phyloP scores from a whole-genome alignment of 768 basidiomycete species.

The Russula lepida region DNA sequence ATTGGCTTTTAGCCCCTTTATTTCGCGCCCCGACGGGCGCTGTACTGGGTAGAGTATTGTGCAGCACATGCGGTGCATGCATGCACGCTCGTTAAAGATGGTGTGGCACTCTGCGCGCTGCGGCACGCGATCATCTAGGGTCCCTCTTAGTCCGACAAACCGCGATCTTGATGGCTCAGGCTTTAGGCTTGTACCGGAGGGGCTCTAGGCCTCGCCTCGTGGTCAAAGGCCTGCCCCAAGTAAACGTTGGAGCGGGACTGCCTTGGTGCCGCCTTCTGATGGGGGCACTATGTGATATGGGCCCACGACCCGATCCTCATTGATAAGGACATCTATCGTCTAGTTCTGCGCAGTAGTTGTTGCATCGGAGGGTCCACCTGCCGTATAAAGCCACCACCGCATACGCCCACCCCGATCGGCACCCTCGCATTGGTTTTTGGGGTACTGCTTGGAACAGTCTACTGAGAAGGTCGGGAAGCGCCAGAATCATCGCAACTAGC shows the following conservation, averaged over 20 bases:
- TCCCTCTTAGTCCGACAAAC: background rate
- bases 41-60: background rate
- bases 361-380: background rate
- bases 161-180: background rate
- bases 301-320: background rate
- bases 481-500: slow-evolving; percentile 6
- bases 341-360: background rate
- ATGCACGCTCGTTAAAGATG: background rate
- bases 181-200: background rate
- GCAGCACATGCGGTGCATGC: background rate
- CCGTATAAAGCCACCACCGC: background rate
- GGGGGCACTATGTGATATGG: background rate
- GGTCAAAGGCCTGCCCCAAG: background rate
- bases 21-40: background rate
- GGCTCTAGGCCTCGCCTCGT: slow-evolving; percentile 5
- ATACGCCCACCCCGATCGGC: slow-evolving; percentile 12
- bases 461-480: slow-evolving; percentile 7
- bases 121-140: background rate
- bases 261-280: background rate
- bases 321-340: slow-evolving; percentile 1
- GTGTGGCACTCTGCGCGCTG: background rate
- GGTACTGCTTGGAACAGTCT: slow-evolving; percentile 11
- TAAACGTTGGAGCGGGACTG: background rate
- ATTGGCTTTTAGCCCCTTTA: background rate
- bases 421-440: slow-evolving; percentile 18